phyloP scores from a whole-genome alignment of 2,329 filamentous ascomycete genomes.

The Ophiostoma quercus region DNA sequence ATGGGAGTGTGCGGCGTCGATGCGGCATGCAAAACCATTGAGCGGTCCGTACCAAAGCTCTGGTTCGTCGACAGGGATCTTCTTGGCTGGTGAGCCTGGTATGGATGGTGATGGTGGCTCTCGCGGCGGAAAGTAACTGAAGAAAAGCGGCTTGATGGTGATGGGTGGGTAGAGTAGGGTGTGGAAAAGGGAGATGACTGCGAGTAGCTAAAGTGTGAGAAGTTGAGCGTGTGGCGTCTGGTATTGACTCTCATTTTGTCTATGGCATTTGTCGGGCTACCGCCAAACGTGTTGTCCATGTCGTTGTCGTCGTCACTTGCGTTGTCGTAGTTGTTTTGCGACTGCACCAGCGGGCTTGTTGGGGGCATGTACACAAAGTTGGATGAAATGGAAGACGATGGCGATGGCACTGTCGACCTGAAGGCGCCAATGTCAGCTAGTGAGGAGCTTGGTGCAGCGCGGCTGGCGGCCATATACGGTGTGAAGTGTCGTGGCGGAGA shows the following conservation, averaged over 20 bases:
- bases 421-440: slow-evolving; percentile 14
- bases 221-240: slow-evolving; percentile 68
- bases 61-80: slow-evolving; percentile 59
- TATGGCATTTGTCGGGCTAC: slow-evolving; percentile 31
- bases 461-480: slow-evolving; percentile 42
- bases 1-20: slow-evolving; percentile 42
- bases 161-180: slow-evolving; percentile 21
- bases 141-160: slow-evolving; percentile 33
- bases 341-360: slow-evolving; percentile 87
- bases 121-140: slow-evolving; percentile 50
- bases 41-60: neutral
- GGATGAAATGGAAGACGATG: slow-evolving; percentile 68
- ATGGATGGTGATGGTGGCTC: slow-evolving; percentile 49
- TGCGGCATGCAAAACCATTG: slow-evolving; percentile 56
- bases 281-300: slow-evolving; percentile 43
- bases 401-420: slow-evolving; percentile 44
- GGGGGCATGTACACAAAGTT: slow-evolving; percentile 82
- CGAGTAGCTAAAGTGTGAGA: slow-evolving; percentile 41
- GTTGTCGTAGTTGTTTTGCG: slow-evolving; percentile 72
- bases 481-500: slow-evolving; percentile 52
- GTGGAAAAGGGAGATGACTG: slow-evolving; percentile 31
- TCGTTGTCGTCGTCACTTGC: neutral
- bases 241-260: slow-evolving; percentile 30
- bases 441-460: neutral
- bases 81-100: slow-evolving; percentile 73